Evolutionary conservation across 768 basidiomycete species (phyloP).

Genomic region (Piloderma croceum): DNA sequence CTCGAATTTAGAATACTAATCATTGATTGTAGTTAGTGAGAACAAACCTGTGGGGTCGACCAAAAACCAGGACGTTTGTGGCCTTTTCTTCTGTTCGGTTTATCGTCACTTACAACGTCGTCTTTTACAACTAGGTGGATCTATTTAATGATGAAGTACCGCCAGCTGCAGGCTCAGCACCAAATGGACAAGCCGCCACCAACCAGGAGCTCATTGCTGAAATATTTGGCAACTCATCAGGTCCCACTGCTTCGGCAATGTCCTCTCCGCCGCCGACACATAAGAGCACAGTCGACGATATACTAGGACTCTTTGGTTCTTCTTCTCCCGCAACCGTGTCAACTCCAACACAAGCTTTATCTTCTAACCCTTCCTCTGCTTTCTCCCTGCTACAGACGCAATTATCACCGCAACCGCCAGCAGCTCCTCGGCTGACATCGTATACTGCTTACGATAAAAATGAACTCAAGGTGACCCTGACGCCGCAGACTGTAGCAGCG

Average conservation of each 20-base stretch:
- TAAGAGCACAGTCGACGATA: slow-evolving; percentile 75
- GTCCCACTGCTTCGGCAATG: slow-evolving; percentile 28
- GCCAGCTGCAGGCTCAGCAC: slow-evolving; percentile 34
- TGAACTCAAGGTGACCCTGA: slow-evolving; percentile 81
- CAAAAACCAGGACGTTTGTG: slow-evolving; percentile 61
- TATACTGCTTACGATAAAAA: slow-evolving; percentile 94
- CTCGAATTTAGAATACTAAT: slow-evolving; percentile 5
- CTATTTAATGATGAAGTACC: slow-evolving; percentile 75
- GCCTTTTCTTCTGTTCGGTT: not conserved
- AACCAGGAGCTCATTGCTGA: slow-evolving; percentile 89
- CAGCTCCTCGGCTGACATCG: slow-evolving; percentile 51
- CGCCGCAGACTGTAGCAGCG: slow-evolving; percentile 73
- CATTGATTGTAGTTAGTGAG: slow-evolving; percentile 67
- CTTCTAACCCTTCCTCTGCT: slow-evolving; percentile 14
- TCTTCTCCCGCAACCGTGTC: slow-evolving; percentile 31
- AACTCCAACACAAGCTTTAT: slow-evolving; percentile 27
- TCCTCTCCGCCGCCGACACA: slow-evolving; percentile 41
- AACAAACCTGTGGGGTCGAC: slow-evolving; percentile 95
- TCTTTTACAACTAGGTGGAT: slow-evolving; percentile 42
- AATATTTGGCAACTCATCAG: slow-evolving; percentile 68
- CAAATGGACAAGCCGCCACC: slow-evolving; percentile 37
- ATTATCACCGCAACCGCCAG: slow-evolving; percentile 29
- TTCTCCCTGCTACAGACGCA: slow-evolving; percentile 18
- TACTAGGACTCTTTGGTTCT: slow-evolving; percentile 80
- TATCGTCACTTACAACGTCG: slow-evolving; percentile 5